Percentiles rank a stretch among this genome's conserved stretches.
phyloP scores from a whole-genome alignment of 1,284 basidiomycete genomes.

The Veloporphyrellus conicus region DNA sequence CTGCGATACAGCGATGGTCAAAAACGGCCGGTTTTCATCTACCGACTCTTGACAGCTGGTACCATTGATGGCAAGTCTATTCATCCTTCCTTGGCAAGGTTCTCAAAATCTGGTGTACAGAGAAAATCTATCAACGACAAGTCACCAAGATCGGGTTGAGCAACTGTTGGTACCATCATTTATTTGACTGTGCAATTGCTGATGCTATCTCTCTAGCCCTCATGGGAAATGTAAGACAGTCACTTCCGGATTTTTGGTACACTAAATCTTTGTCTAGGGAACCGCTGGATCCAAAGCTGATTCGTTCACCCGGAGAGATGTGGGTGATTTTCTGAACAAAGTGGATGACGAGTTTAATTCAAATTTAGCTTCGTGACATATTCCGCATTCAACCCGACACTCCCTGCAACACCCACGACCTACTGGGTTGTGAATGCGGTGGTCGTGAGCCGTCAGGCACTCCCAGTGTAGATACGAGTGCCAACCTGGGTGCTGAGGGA shows the following conservation, averaged over 20 bases:
- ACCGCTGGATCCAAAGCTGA: slow-evolving; percentile 64
- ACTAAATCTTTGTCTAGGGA: slow-evolving; percentile 32
- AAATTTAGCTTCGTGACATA: slow-evolving; percentile 74
- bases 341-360: slow-evolving; percentile 3
- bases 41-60: slow-evolving; percentile 82
- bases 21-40: slow-evolving; percentile 88
- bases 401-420: slow-evolving; percentile 86
- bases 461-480: slow-evolving; percentile 17
- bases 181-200: neutral
- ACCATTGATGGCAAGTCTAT: slow-evolving; percentile 62
- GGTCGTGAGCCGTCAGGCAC: slow-evolving; percentile 20
- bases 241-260: neutral
- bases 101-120: slow-evolving; percentile 35
- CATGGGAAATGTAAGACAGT: slow-evolving; percentile 54
- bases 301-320: slow-evolving; percentile 87
- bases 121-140: slow-evolving; percentile 89
- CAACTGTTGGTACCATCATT: slow-evolving; percentile 56
- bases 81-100: neutral
- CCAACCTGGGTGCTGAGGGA: slow-evolving; percentile 17
- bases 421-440: slow-evolving; percentile 73
- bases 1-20: slow-evolving; percentile 77
- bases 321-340: slow-evolving; percentile 35
- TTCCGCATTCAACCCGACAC: slow-evolving; percentile 84
- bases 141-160: slow-evolving; percentile 93
- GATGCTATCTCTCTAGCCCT: slow-evolving; percentile 44